Conservation (phyloP, 192 early-diverging fungal species). For the Fimicolochytrium jonesii region DNA sequence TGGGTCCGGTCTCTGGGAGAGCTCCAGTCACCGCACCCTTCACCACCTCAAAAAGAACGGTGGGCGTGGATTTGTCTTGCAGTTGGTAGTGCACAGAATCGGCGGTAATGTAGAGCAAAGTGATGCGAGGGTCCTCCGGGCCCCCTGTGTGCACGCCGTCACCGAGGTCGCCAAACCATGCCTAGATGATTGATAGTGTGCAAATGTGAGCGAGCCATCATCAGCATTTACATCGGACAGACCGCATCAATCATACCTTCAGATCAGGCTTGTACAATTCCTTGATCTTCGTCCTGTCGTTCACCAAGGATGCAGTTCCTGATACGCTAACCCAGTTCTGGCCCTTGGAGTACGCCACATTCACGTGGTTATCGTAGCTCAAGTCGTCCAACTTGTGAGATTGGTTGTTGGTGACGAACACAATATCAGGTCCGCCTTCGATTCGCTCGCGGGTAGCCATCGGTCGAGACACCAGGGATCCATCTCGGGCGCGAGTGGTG, state of each 20-base stretch:
- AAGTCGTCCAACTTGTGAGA: conserved; percentile 48
- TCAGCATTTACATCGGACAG: no score
- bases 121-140: conserved; percentile 42
- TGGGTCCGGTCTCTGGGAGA: conserved; percentile 2
- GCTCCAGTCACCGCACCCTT: conserved; percentile 4
- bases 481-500: conserved; percentile 38
- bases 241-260: no score
- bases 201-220: no score
- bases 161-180: conserved; percentile 45
- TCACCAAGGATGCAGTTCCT: conserved; percentile 33
- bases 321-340: conserved; percentile 44
- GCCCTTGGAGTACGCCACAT: conserved; percentile 38
- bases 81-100: conserved; percentile 19
- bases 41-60: conserved; percentile 14
- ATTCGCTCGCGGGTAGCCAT: conserved; percentile 16
- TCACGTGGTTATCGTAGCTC: conserved; percentile 37
- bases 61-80: conserved; percentile 12
- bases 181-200: no score
- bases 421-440: conserved; percentile 30
- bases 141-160: conserved; percentile 45
- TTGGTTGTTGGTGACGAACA: conserved; percentile 41
- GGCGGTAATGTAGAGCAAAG: conserved; percentile 38
- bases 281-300: conserved; percentile 37
- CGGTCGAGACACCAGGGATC: conserved; percentile 30
- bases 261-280: conserved; percentile 34